Evolutionary conservation across 164 flowering plant species (phyloP), one percentile per base, ranked within the genome.

Genomic region (Chimonanthus praecox): DNA sequence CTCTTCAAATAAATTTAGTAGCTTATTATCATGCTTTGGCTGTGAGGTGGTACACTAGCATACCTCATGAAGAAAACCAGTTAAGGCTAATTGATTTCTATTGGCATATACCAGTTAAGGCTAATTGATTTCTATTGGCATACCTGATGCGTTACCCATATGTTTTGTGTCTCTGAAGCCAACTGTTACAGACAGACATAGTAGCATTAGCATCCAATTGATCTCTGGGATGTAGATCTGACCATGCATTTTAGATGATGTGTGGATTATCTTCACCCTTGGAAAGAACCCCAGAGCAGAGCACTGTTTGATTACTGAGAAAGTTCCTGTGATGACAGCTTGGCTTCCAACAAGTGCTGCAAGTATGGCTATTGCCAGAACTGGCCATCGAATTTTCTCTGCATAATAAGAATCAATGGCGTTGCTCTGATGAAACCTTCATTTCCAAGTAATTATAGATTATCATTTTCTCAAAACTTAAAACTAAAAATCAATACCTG

Each of bases 311-410:
- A 93, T 92, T 72, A 92, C 92, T 0, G 99, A 95, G 81, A 95
- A 95, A 47, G 99, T 95, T 76, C 94, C 99, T 6, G 99, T 90
- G 74, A 95, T 94, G 74, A 92, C 87, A 60, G 98, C 94, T 81
- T 94, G 98, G 84, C 98, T 90, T 76, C 95, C 98, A 20, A 91
- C 97, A 2, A 94, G 95, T 18, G 98, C 98, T 49, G 97, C 98
- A 73, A 94, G 91, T 73, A 90, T 83, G 58, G 97, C 98, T 71
- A 94, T 90, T 49, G 74, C 92, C 49, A 91, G 76, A 69, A 90
- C 94, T 15, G 97, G 97, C 94, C 95, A 91, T 76, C 92, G 79
- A 58, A 93, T 72, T 10, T 68, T 83, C 77, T 84, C 97, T 91
- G 86, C 60, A 82, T 62, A 69, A 73, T 43, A 62, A 73, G 47